Percentiles rank a stretch among this genome's conserved stretches.
phyloP scores from a whole-genome alignment of 306 rosid species.

The Carpinus fangiana region DNA sequence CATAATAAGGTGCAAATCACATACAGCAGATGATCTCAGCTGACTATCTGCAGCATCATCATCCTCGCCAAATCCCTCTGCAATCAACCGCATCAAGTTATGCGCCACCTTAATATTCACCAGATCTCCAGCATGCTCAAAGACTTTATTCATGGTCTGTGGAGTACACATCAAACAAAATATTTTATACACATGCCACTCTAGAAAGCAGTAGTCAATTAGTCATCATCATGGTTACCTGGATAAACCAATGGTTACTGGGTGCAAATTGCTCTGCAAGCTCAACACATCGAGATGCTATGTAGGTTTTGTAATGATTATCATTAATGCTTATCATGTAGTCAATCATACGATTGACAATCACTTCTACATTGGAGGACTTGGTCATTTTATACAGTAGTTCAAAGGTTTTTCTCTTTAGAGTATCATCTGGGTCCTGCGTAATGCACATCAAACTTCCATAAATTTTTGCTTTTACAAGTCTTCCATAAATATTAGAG shows the following conservation, averaged over 20 bases:
- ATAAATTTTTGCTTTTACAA: background rate
- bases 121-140: conserved; percentile 99
- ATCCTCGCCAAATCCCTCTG: conserved; percentile 98
- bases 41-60: conserved; percentile 78
- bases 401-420: conserved; percentile 93
- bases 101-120: conserved; percentile 97
- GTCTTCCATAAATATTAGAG: conserved; percentile 7
- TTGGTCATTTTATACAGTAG: conserved; percentile 90
- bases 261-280: conserved; percentile 99
- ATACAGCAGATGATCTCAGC: conserved; percentile 96
- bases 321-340: conserved; percentile 89
- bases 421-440: conserved; percentile 98
- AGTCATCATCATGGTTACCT: conserved; percentile 44
- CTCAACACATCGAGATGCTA: conserved; percentile 95
- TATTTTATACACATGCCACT: conserved; percentile 11
- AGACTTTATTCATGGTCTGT: conserved; percentile 98
- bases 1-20: conserved; percentile 32
- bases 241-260: conserved; percentile 96
- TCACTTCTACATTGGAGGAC: conserved; percentile 98
- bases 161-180: conserved; percentile 23
- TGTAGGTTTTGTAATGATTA: conserved; percentile 85
- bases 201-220: conserved; percentile 19
- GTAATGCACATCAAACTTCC: conserved; percentile 27
- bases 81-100: conserved; percentile 94
- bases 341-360: conserved; percentile 93